Evolutionary conservation across 352 stramenopile species (phyloP), one percentile per base, ranked within the genome.

Genomic region (Thalassiosira pacifica): DNA sequence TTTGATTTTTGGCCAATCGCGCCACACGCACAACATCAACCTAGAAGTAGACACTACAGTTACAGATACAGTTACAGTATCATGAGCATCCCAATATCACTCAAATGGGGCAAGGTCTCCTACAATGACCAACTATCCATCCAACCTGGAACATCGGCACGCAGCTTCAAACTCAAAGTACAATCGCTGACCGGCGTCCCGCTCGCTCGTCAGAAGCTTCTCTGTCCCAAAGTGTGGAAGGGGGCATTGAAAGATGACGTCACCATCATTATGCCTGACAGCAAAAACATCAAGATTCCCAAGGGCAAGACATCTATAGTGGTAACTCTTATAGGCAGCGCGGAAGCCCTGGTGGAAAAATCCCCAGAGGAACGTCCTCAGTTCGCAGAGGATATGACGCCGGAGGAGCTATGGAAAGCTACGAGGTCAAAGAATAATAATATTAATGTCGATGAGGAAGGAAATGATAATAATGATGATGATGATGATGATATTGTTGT

Each of bases 261-360:
- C 64, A 75, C n/a, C n/a, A n/a, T n/a, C n/a, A n/a, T n/a, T n/a
- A n/a, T n/a, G n/a, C n/a, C n/a, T n/a, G n/a, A n/a, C n/a, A n/a
- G n/a, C n/a, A n/a, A n/a, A n/a, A n/a, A n/a, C n/a, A n/a, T n/a
- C n/a, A n/a, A n/a, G n/a, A n/a, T 72, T 31, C 37, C 18, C 53
- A 37, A 69, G 37, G 37, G 37, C 37, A 48, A 48, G 37, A 48
- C 6, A 22, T 59, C 24, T 6, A 55, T 87, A 31, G 68, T 90
- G 26, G 83, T 98, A 29, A 98, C 97, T 89, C 92, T 99, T 78
- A 98, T 99, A 94, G 97, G 97, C 40, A 98, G 96, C 29, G 96
- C 96, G 8, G 97, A 98, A 64, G 94, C 97, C 8, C 92, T 98
- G 16, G 83, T 93, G 64, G 96, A 96, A 72, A 96, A 96, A 37